A percentile compares a stretch with the other conserved stretches of the same genome.
Conservation (phyloP, 176 grass and related monocot genomes). For the Oryza brachyantha region DNA sequence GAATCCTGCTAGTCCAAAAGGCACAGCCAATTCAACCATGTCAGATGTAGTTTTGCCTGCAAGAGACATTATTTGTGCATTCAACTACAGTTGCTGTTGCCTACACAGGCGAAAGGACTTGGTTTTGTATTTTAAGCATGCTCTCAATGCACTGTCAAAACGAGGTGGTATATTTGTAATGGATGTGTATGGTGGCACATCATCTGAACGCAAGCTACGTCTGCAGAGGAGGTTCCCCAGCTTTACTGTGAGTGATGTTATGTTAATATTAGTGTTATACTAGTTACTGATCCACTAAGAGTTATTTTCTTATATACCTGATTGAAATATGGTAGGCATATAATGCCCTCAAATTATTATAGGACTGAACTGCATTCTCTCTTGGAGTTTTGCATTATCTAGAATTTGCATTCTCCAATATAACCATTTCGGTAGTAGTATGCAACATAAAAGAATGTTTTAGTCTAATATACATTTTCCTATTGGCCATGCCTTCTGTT, state of each 20-base stretch:
- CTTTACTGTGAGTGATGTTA: constrained; percentile 65
- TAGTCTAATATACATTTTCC: neutral
- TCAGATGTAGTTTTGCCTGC: constrained; percentile 42
- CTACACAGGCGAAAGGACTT: constrained; percentile 80
- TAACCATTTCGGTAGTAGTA: neutral
- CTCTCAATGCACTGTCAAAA: constrained; percentile 65
- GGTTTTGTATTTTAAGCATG: constrained; percentile 79
- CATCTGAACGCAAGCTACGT: constrained; percentile 81
- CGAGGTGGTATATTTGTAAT: constrained; percentile 86
- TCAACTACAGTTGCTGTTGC: constrained; percentile 98
- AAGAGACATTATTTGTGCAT: constrained; percentile 96
- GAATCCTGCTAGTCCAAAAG: constrained; percentile 11
- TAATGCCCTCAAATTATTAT: neutral
- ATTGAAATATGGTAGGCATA: neutral
- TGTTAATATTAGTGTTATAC: neutral
- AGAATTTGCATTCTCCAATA: neutral
- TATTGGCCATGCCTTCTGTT: neutral
- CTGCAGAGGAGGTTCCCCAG: constrained; percentile 69
- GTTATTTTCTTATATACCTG: neutral
- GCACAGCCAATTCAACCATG: constrained; percentile 42
- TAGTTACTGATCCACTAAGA: neutral
- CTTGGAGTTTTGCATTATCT: neutral
- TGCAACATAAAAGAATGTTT: neutral
- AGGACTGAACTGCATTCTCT: neutral
- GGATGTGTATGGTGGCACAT: constrained; percentile 91